These are phyloP conservation scores for Cephalotrichum gorgonifer DNA, from an alignment of 2,329 filamentous ascomycete species.

Conservation along the genomic window DNA sequence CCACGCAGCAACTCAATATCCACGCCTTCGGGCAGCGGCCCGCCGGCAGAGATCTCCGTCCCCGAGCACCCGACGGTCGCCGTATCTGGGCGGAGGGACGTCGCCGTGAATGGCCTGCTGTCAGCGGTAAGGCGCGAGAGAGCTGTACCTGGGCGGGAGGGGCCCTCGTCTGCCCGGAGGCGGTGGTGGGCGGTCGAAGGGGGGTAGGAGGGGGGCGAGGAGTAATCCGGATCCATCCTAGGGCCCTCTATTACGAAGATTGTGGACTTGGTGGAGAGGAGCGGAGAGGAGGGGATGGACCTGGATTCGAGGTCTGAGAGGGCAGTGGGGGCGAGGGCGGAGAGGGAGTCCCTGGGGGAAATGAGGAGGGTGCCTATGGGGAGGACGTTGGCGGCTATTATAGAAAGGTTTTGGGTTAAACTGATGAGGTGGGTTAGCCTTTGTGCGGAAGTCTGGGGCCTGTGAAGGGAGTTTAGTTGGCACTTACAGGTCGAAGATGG, in stretches of 20 bases:
- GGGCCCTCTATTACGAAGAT: slow-evolving; percentile 5
- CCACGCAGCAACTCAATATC: background rate
- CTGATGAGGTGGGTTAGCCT: slow-evolving; percentile 10
- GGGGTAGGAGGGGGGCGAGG: background rate
- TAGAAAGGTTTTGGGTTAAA: slow-evolving; percentile 25
- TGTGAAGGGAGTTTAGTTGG: too few relatives aligned
- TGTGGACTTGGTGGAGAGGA: background rate
- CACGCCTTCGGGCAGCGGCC: background rate
- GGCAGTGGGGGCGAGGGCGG: slow-evolving; percentile 12
- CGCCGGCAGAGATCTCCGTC: background rate
- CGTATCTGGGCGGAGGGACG: background rate
- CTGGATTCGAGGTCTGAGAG: slow-evolving; percentile 9
- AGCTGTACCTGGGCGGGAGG: background rate
- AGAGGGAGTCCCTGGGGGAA: slow-evolving; percentile 5
- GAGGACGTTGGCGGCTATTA: slow-evolving; percentile 24
- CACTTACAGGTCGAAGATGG: slow-evolving; percentile 20
- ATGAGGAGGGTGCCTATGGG: slow-evolving; percentile 20
- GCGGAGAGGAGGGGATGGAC: background rate
- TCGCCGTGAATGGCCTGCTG: background rate
- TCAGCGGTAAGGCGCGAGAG: background rate
- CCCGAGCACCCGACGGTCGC: background rate
- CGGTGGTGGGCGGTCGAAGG: background rate
- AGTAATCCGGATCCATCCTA: background rate
- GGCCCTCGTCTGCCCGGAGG: background rate
- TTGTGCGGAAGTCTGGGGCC: too few relatives aligned